These are phyloP conservation scores for Hydrangea macrophylla DNA, from an alignment of 148 eudicot species.

Conservation along the genomic window DNA sequence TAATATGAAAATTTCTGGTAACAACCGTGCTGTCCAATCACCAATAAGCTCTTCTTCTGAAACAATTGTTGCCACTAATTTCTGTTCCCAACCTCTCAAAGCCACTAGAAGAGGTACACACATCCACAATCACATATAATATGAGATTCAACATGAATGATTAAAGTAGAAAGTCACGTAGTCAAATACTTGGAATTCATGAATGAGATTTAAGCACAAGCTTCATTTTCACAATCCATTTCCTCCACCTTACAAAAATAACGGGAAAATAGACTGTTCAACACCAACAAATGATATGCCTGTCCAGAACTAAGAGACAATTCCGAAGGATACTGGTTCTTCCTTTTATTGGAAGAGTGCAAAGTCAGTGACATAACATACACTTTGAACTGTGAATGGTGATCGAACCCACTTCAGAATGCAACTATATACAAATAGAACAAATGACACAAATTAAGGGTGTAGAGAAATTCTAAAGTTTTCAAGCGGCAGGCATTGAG, in stretches of 20 bases:
- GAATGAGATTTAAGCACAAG: too few species aligned
- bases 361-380: neutral
- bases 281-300: neutral
- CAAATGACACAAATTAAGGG: too few species aligned
- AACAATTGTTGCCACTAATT: too few species aligned
- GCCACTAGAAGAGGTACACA: too few species aligned
- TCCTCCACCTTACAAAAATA: neutral
- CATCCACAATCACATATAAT: too few species aligned
- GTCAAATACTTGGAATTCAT: too few species aligned
- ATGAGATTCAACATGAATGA: too few species aligned
- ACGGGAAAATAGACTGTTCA: neutral
- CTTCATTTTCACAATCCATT: neutral
- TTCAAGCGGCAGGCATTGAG: slow-evolving; percentile 72
- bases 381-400: neutral
- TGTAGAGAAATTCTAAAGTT: neutral
- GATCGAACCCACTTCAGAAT: neutral
- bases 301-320: neutral
- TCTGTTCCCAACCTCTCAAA: too few species aligned
- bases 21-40: too few species aligned
- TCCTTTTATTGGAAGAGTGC: neutral
- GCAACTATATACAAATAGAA: neutral
- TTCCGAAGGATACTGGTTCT: neutral
- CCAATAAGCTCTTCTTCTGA: too few species aligned
- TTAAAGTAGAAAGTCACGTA: too few species aligned
- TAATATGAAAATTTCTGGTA: too few species aligned